Evolutionary conservation across 768 basidiomycete genomes (phyloP).

Genomic region (Lactarius hatsudake): DNA sequence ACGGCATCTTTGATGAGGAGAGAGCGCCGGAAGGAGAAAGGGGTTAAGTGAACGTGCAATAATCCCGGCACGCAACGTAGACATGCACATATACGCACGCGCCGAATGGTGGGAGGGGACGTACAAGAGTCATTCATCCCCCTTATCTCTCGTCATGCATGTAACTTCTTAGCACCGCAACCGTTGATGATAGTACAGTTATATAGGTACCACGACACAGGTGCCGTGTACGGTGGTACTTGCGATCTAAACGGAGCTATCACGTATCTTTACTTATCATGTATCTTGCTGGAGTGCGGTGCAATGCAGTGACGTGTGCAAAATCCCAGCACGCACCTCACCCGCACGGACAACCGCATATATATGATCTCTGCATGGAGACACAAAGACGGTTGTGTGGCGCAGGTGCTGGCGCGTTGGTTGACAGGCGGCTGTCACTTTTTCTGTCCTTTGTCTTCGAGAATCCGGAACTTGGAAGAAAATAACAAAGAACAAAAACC

Average conservation of each 20-base stretch:
- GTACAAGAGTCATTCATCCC: neutral
- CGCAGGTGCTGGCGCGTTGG: neutral
- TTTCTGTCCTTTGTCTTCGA: neutral
- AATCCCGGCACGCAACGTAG: neutral
- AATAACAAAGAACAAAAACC: neutral
- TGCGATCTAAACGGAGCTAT: neutral
- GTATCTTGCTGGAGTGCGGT: neutral
- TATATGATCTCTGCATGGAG: neutral
- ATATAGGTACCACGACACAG: neutral
- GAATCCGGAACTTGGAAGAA: neutral
- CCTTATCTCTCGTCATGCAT: neutral
- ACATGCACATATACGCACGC: neutral
- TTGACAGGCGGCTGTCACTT: neutral
- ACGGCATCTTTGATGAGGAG: neutral
- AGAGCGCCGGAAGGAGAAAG: neutral
- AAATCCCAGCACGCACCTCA: neutral
- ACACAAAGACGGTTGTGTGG: neutral
- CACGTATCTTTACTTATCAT: neutral
- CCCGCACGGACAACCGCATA: neutral
- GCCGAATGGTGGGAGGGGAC: neutral
- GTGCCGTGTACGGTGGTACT: neutral
- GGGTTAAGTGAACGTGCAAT: neutral
- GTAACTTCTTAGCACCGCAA: neutral
- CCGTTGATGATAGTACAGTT: neutral
- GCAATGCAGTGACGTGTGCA: neutral